Evolutionary conservation across 164 flowering plant genomes (phyloP), one percentile per base, ranked within the genome.

Genomic region (Euptelea pleiosperma): DNA sequence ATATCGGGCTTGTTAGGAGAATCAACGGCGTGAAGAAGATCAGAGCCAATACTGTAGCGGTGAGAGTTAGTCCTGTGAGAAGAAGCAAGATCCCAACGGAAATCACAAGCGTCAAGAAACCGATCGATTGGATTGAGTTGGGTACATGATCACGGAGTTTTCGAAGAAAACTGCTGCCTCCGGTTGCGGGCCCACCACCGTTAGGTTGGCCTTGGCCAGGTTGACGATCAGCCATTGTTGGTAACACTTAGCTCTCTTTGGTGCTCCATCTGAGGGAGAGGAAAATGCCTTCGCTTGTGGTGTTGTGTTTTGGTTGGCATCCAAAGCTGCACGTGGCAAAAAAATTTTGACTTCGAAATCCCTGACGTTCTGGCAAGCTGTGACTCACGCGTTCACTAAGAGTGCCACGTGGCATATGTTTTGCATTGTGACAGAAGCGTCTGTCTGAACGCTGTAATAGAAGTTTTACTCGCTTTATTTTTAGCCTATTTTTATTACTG

Each of bases 1-100:
- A 91, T 8, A 91, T 69, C 47, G 98, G 98, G 76, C 89, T 84
- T 0, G 84, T 62, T n/a, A 88, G 8, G 49, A 91, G 25, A 21
- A 86, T 62, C 55, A 91, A 14, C 0, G 96, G 98, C 6, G 79
- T 47, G 67, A 88, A 77, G 63, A 86, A 63, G 66, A 91, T 73
- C 36, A 86, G 52, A 15, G 73, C 86, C n/a, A 88, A 46, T 6
- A 79, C 77, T 1, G 71, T 44, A 18, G 69, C 75, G 30, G 98
- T 80, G 58, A 86, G 58, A 9, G 94, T 86, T 10, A 82, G 30
- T 35, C 93, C 98, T 45, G 86, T 61, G 64, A 91, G 81, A 64
- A 77, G 57, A 51, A 91, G 85, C 35, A 88, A 62, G 30, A 86
- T 72, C 49, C 64, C 71, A 29, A 78, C 82, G 42, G 96, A 70